Base-by-base conservation (phyloP, 495 filamentous ascomycete genomes). In the Stereocaulon alpinum region DNA sequence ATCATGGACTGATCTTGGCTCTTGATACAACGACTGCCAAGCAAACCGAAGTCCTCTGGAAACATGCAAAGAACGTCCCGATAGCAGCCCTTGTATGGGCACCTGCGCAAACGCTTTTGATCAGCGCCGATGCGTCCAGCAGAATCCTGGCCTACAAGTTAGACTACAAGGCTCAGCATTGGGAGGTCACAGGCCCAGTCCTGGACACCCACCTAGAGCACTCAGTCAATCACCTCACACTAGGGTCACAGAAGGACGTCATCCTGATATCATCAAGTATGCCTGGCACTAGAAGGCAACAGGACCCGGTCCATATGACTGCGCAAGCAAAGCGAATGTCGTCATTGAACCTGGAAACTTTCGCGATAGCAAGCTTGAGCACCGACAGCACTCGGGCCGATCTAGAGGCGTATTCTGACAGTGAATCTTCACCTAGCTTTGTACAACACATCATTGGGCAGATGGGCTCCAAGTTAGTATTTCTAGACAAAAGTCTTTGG, bases 1-100 rank as follows among this genome's bases (percentile, higher is more conserved):
- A 62, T 20, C 59, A 68, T 30, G 68, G 68, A 10, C 59, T 55
- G 14, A 61, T 70, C 12, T 62, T 18, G 32, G n/a, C 64, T 6
- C 64, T 64, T 42, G 53, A 61, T 45, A 50, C 44, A 30, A 61
- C 27, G 44, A 67, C 62, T 24, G 68, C 60, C 14, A 42, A 20
- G 12, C 59, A 47, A 43, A 42, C 55, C 17, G 30, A 42, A 9
- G 58, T 27, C 15, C 61, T 69, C 15, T 69, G 66, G 52, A 44
- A 55, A 10, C 67, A 70, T 7, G 42, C 42, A 20, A 44, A 44
- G 14, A 9, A 9, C 42, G 42, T 44, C 15, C 44, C 18, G 2
- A 47, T 24, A 6, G 5, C 20, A 22, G 44, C 44, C 50, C 57
- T 61, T 22, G 55, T 49, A 2, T 52, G 50, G 20, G 64, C 55